Evolutionary conservation across 2,329 filamentous ascomycete genomes (phyloP), one percentile per base, ranked within the genome.

Genomic region (Penicillium paneum): DNA sequence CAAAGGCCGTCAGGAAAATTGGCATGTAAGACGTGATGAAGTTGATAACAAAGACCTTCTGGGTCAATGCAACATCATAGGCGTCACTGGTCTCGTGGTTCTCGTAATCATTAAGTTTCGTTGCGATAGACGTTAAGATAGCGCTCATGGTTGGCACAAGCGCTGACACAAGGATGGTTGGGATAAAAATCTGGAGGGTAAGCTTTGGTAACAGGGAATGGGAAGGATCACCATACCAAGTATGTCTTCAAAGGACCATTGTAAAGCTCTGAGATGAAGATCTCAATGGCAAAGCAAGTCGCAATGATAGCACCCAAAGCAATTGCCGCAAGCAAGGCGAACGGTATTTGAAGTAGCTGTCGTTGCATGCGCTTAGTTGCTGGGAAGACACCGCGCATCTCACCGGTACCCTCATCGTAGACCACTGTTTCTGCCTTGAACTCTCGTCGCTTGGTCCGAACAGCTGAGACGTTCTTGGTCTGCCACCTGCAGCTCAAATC

Each of bases 1-100:
- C 87, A 66, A 97, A 97, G 0, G 92, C 90, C 0, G 92, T 97
- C 29, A 97, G 81, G 69, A 96, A 87, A 17, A 96, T 85, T 1
- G 91, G 89, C 52, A 96, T 85, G 71, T 97, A 97, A 0, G 92
- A 97, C 6, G 91, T 96, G 73, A 97, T 93, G 74, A 97, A 97
- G 77, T 97, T 96, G 64, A 97, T 83, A n/a, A 97, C 86, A 67
- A 99, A 97, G 47, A 96, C 88, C 77, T 99, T 99, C 59, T 89
- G 88, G 1, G 94, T 91, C 69, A 97, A 81, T 3, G 92, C 89
- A 24, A 87, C 85, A 59, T 96, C 85, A 66, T 97, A 89, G 3
- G 86, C 87, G 60, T 92, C 89, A 52, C 88, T 83, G 0, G 91
- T 97, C 67, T 94, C 89, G 71, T 97, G 97, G 69, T 99, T 99